phyloP scores from a whole-genome alignment of 1,284 basidiomycete species.

The Irpex lacteus region DNA sequence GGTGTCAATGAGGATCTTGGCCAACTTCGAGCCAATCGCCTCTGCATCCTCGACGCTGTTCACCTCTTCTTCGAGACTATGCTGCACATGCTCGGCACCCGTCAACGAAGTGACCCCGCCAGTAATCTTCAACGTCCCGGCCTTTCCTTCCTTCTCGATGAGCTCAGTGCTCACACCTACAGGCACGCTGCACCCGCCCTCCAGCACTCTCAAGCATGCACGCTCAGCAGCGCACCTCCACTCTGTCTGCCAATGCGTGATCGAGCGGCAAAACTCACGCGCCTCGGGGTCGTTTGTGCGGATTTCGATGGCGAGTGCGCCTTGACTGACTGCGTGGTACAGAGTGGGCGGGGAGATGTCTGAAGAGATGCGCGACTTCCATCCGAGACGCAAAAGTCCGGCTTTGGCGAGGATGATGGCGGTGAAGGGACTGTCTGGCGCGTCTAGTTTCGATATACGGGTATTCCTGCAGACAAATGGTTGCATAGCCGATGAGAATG shows the following conservation, averaged over 20 bases:
- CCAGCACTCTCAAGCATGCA: slow-evolving; percentile 81
- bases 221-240: slow-evolving; percentile 84
- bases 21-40: slow-evolving; percentile 64
- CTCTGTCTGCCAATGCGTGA: slow-evolving; percentile 77
- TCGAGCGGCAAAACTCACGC: slow-evolving; percentile 56
- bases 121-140: slow-evolving; percentile 55
- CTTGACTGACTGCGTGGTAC: slow-evolving; percentile 93
- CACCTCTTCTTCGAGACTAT: slow-evolving; percentile 57
- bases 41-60: slow-evolving; percentile 61
- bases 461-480: slow-evolving; percentile 63
- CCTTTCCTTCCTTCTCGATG: slow-evolving; percentile 29
- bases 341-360: slow-evolving; percentile 76
- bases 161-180: slow-evolving; percentile 79
- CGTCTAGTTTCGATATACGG: slow-evolving; percentile 90
- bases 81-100: slow-evolving; percentile 69
- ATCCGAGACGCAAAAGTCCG: slow-evolving; percentile 83
- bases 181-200: slow-evolving; percentile 97
- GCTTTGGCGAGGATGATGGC: slow-evolving; percentile 94
- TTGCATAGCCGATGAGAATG: not conserved
- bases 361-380: slow-evolving; percentile 77
- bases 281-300: slow-evolving; percentile 68
- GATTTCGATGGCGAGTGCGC: slow-evolving; percentile 89
- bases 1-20: slow-evolving; percentile 55
- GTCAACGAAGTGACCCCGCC: slow-evolving; percentile 82
- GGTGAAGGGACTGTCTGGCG: slow-evolving; percentile 77